Evolutionary conservation across 495 filamentous ascomycete species (phyloP).

Genomic region (Podospora didyma): DNA sequence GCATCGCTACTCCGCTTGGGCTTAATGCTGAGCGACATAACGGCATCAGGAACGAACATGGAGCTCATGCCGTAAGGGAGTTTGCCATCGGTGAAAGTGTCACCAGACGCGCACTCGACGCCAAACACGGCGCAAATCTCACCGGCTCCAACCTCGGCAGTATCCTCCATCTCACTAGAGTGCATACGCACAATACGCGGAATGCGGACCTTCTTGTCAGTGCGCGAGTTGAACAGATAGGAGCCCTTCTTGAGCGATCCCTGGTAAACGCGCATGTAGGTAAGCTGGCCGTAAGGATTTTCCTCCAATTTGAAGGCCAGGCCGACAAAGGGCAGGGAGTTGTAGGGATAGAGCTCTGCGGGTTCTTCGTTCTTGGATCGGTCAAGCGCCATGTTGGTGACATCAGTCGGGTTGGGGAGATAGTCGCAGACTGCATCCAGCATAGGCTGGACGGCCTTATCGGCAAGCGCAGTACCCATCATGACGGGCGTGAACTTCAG

Average conservation of each 20-base stretch:
- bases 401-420: slow-evolving; percentile 88
- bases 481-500: slow-evolving; percentile 94
- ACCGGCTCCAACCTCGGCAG: slow-evolving; percentile 83
- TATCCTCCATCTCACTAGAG: slow-evolving; percentile 99
- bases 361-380: slow-evolving; percentile 68
- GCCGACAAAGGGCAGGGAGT: slow-evolving; percentile 88
- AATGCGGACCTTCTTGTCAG: slow-evolving; percentile 92
- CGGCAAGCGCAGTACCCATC: slow-evolving; percentile 92
- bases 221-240: slow-evolving; percentile 90
- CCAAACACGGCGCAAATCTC: slow-evolving; percentile 99
- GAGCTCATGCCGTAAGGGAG: slow-evolving; percentile 96
- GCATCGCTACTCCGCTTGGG: slow-evolving; percentile 91
- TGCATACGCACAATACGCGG: slow-evolving; percentile 99
- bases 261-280: slow-evolving; percentile 98
- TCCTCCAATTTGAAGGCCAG: slow-evolving; percentile 99
- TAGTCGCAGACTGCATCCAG: slow-evolving; percentile 95
- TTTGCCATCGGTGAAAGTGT: slow-evolving; percentile 94
- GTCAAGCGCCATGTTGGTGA: slow-evolving; percentile 87
- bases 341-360: slow-evolving; percentile 87
- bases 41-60: slow-evolving; percentile 98
- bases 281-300: slow-evolving; percentile 96
- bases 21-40: slow-evolving; percentile 96
- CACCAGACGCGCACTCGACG: slow-evolving; percentile 95
- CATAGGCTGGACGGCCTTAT: slow-evolving; percentile 96
- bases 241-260: slow-evolving; percentile 82